Base-by-base conservation (phyloP, 306 rosid genomes). In the Pueraria montana region DNA sequence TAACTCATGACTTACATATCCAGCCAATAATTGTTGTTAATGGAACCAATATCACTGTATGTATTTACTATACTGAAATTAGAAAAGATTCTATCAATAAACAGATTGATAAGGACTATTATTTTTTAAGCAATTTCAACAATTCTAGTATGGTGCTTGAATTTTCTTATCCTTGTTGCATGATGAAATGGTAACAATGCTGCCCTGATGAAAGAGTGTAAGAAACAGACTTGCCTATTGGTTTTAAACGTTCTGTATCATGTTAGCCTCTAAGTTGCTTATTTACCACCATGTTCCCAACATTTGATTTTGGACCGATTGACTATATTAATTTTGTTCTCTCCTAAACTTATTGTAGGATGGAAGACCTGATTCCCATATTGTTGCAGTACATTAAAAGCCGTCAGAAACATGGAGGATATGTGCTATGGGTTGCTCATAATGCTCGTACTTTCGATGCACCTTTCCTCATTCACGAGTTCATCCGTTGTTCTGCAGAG, bases 321-420 rank as follows among this genome's bases (percentile, higher is more conserved):
- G 62, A 55, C 26, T 55, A 8, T 8, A 53, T 3, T 58, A 23
- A 20, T 58, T 21, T 58, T 58, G 32, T 58, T 58, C 64, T 81
- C 55, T 64, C 75, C 5, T 83, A 77, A 66, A 78, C 40, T 63
- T 87, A 18, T 30, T 16, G 77, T 55, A 94, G 97, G 92, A 90
- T 91, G 94, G 58, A 85, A 82, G 98, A 94, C 4, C 75, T 90
- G 63, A 68, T 90, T 84, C 97, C 97, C 64, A 86, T 92, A 62
- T 81, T 94, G 82, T 71, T 89, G 73, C 89, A 84, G 50, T 92
- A 83, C 65, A 76, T 94, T 52, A 24, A 9, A 72, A 94, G 92
- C 88, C 97, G 89, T 53, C 85, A 88, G 78, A 86, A 90, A 80
- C 90, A 87, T 0, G 93, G 84, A 5, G 97, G 98, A 21, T 75